Evolutionary conservation across 192 early-diverging fungal species (phyloP).

Genomic region (Coemansia sp.): DNA sequence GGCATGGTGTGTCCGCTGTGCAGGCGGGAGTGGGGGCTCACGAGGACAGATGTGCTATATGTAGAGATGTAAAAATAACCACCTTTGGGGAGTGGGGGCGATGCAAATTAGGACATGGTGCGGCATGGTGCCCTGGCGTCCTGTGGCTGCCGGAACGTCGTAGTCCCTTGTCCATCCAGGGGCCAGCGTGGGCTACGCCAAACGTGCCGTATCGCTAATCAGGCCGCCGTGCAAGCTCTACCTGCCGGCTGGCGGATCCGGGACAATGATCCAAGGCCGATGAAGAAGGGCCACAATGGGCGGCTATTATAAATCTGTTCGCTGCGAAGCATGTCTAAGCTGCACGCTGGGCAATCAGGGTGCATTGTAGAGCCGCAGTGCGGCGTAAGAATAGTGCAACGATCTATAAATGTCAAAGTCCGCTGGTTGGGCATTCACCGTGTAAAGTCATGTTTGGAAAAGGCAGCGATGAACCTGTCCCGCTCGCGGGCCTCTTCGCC

Average conservation of each 20-base stretch:
- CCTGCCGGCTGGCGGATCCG: neutral
- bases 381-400: neutral
- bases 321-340: too few relatives aligned
- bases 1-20: neutral
- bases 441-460: conserved; percentile 38
- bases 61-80: conserved; percentile 19
- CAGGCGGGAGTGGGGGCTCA: conserved; percentile 3
- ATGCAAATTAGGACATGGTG: conserved; percentile 1
- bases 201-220: neutral
- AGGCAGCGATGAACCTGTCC: conserved; percentile 41
- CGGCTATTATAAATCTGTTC: neutral
- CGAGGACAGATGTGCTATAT: conserved; percentile 7
- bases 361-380: neutral
- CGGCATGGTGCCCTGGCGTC: neutral
- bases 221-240: neutral
- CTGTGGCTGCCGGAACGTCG: too few relatives aligned
- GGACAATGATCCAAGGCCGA: neutral
- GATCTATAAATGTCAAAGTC: too few relatives aligned
- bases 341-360: too few relatives aligned
- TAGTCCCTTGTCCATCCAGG: too few relatives aligned
- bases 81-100: neutral
- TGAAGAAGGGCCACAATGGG: neutral
- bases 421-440: conserved; percentile 4
- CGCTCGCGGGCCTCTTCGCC: conserved; percentile 57
- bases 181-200: neutral